Base-by-base conservation (phyloP, 768 basidiomycete genomes). In the Russula lepida region DNA sequence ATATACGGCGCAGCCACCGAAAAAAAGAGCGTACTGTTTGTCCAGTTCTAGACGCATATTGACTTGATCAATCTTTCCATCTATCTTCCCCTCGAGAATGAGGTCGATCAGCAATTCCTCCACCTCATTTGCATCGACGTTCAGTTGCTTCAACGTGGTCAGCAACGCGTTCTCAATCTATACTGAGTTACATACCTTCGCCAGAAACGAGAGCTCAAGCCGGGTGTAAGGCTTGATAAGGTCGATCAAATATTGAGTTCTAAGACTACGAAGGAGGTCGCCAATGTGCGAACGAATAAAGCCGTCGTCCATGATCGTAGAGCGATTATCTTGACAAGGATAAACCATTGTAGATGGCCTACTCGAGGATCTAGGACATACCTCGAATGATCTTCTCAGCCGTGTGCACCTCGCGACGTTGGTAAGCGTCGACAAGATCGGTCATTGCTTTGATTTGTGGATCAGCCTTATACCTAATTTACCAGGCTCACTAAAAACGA, bases 371-470 rank as follows among this genome's bases (percentile, higher is more conserved):
- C 12, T 52, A 15, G n/a, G 35, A 25, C 48, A 28, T 23, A 91
- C 94, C 92, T 75, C 85, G 82, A 57, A 99, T 72, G 64, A 99
- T 97, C 77, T 87, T 95, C 76, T 99, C 95, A 0, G 97, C 97
- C n/a, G 88, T 81, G 72, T 98, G 95, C 1, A 98, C 95, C 69
- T 98, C 95, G 60, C 95, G 84, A 46, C 90, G 82, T 69, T 98
- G 95, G 74, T 99, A 99, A 0, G 97, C 97, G 64, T 92, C 88
- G 17, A 99, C 97, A 27, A 99, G 80, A 68, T 91, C 90, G 1
- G 95, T 98, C 95, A 99, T 98, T 6, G 97, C 97, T 58, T 86
- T 92, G 71, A 99, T 98, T 72, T 99, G 89, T 11, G 93, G 85
- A 69, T 98, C 92, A 56, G 83, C 91, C 78, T 98, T 98, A 74